Percentiles rank a stretch among this genome's conserved stretches.
Conservation (phyloP, 345 rosid genomes). For the Melaleuca alternifolia region DNA sequence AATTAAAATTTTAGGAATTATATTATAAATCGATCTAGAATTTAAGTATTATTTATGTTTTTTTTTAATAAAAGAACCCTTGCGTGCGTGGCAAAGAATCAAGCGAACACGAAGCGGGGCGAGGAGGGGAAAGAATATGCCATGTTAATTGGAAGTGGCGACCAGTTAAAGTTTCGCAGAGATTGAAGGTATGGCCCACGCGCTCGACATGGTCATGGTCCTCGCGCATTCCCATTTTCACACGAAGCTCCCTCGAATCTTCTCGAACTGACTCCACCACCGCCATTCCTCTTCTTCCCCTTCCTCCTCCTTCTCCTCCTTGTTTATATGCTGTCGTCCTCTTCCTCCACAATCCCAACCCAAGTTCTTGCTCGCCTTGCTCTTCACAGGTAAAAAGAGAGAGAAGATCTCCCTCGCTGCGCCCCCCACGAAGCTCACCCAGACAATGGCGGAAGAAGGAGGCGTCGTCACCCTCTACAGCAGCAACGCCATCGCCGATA, state of each 20-base stretch:
- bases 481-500: slow-evolving; percentile 35
- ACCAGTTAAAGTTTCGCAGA: neutral
- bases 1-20: too few relatives aligned
- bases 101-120: neutral
- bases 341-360: neutral
- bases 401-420: neutral
- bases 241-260: neutral
- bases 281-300: neutral
- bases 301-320: neutral
- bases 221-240: neutral
- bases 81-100: neutral
- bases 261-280: neutral
- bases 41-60: too few relatives aligned
- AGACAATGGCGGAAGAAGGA: slow-evolving; percentile 28
- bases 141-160: neutral
- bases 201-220: neutral
- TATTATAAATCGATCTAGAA: too few relatives aligned
- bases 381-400: neutral
- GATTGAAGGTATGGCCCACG: neutral
- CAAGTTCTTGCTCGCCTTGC: neutral
- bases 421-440: too few relatives aligned
- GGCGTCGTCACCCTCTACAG: slow-evolving; percentile 37
- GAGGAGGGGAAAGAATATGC: neutral
- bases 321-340: neutral
- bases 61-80: neutral